A percentile compares a stretch with the other conserved stretches of the same genome.
Evolutionary conservation across 352 stramenopile genomes (phyloP).

Genomic region (Phytophthora macrochlamydospora): DNA sequence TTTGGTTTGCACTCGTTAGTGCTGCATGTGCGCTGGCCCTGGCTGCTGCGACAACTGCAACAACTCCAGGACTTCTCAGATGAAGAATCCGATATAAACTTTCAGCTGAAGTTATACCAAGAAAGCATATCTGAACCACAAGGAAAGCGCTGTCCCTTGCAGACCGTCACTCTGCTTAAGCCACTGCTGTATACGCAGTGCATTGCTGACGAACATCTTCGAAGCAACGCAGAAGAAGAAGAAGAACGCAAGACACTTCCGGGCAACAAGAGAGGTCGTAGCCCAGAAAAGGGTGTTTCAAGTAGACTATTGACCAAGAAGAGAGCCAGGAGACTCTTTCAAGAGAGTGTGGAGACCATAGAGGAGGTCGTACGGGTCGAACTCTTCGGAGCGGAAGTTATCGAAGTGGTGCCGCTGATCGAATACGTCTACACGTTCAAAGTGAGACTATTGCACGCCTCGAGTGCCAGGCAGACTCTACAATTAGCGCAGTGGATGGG

Average conservation of each 20-base stretch:
- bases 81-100: neutral
- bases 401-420: constrained; percentile 43
- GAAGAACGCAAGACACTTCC: neutral
- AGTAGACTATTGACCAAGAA: constrained; percentile 1
- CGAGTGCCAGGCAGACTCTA: constrained; percentile 37
- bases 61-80: constrained; percentile 19
- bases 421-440: constrained; percentile 62
- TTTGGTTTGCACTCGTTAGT: constrained; percentile 46
- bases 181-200: constrained; percentile 23
- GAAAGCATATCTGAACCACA: neutral
- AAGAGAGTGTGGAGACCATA: neutral
- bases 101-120: too few species aligned
- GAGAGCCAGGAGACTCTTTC: constrained; percentile 16
- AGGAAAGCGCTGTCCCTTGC: constrained; percentile 13
- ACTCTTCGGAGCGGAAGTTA: constrained; percentile 30
- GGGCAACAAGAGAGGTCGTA: constrained; percentile 6
- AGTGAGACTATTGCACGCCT: constrained; percentile 31
- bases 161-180: constrained; percentile 25
- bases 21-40: constrained; percentile 34
- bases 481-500: constrained; percentile 48
- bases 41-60: constrained; percentile 35
- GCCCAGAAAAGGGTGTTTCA: neutral
- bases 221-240: constrained; percentile 1
- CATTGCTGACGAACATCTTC: constrained; percentile 13
- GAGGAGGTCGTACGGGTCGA: constrained; percentile 41